Base-by-base conservation (phyloP, 2,329 filamentous ascomycete genomes). In the Dothistroma septosporum region DNA sequence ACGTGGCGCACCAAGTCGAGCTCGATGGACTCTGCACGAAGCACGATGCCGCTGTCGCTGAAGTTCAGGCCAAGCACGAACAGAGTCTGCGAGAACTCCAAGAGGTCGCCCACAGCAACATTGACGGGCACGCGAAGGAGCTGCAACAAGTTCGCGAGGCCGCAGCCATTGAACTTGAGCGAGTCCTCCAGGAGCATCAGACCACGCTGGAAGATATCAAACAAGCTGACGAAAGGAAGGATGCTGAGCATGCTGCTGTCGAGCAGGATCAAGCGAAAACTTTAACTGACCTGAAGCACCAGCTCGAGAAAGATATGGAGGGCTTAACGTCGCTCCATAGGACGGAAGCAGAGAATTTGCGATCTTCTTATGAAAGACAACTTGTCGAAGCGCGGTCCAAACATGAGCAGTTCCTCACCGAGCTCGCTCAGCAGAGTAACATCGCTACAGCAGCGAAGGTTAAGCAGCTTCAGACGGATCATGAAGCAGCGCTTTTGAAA, bases 391-490 rank as follows among this genome's bases (percentile, higher is more conserved):
- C 63, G 5, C 62, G 61, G 48, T 49, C 53, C 10, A 59, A 46
- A 28, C 64, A 70, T 37, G 62, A 63, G 37, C 21, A 53, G 46
- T 57, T 63, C n/a, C n/a, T n/a, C n/a, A n/a, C n/a, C n/a, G 53
- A 63, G n/a, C 53, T 65, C 24, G 35, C 57, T n/a, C 50, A 60
- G 12, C 61, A 48, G 16, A 64, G 59, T 53, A 63, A 68, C 19
- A 53, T 55, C 11, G 57, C 55, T 11, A 55, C 56, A n/a, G 64
- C 61, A 28, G 41, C 57, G 1, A 62, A 61, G 24, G 22, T 67
- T 31, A 53, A 57, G 22, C 53, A 61, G 22, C 31, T 64, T 1
- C 59, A 66, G 24, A 52, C 59, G 37, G 19, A 55, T 11, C 66
- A 66, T 48, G 53, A 55, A 11, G 61, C 61, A 22, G 57, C 62